Evolutionary conservation across 495 filamentous ascomycete genomes (phyloP).

Genomic region (Penicillium pulvis): DNA sequence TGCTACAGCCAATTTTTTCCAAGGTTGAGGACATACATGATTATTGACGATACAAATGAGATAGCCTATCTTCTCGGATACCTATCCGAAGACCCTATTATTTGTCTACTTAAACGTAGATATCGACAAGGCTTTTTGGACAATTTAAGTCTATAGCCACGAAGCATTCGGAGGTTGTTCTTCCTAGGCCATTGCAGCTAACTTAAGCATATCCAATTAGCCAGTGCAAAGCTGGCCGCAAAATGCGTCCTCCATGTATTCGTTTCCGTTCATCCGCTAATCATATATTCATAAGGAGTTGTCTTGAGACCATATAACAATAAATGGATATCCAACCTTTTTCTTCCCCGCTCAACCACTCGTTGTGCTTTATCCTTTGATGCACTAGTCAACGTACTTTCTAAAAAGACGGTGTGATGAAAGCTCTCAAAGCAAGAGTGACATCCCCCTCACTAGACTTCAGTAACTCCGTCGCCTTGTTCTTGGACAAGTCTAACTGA

Average conservation of each 20-base stretch:
- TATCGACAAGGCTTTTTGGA: neutral
- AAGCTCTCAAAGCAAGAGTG: conserved; percentile 68
- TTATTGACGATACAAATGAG: neutral
- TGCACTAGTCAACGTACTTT: neutral
- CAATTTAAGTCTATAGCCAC: neutral
- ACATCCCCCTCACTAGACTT: conserved; percentile 78
- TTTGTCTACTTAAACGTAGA: no score
- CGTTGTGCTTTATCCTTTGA: neutral
- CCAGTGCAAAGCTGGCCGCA: neutral
- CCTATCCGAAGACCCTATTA: neutral
- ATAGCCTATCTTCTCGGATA: neutral
- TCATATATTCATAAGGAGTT: neutral
- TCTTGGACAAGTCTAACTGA: conserved; percentile 75
- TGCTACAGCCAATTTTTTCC: neutral
- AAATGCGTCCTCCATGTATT: neutral
- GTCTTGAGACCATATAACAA: neutral
- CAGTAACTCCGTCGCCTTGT: conserved; percentile 81
- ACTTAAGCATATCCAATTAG: no score
- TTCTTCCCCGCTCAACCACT: neutral
- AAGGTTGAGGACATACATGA: neutral
- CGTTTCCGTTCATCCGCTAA: neutral
- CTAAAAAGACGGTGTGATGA: conserved; percentile 45
- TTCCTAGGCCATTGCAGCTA: no score
- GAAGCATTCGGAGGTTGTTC: no score
- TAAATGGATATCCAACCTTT: neutral